Conservation (phyloP, 192 early-diverging fungal species). For the Glomus cerebriforme region DNA sequence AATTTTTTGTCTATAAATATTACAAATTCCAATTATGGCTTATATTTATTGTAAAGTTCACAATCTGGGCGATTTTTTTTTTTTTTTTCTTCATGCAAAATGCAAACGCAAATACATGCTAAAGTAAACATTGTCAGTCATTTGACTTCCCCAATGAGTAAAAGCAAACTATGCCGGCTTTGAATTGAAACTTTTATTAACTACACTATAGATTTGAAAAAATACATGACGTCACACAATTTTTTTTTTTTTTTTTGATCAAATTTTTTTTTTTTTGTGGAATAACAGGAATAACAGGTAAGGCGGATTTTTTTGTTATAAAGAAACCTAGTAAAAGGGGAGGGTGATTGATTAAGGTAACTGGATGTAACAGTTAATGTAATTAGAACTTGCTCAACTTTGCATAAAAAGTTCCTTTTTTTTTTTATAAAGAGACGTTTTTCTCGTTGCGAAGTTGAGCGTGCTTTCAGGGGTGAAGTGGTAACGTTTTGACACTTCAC, state of each 20-base stretch:
- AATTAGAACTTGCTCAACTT: neutral
- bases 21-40: neutral
- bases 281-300: neutral
- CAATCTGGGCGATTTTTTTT: neutral
- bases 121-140: neutral
- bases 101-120: neutral
- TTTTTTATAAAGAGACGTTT: neutral
- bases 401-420: slow-evolving; percentile 26
- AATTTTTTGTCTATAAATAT: neutral
- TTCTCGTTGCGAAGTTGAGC: slow-evolving; percentile 27
- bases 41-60: neutral
- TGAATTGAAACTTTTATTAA: too few relatives aligned
- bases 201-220: too few relatives aligned
- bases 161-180: neutral
- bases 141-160: neutral
- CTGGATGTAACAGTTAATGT: neutral
- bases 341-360: neutral
- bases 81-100: neutral
- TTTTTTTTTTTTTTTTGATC: neutral
- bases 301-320: too few relatives aligned
- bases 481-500: slow-evolving; percentile 30
- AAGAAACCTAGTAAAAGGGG: neutral
- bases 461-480: slow-evolving; percentile 29
- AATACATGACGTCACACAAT: neutral
- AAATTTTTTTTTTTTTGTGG: neutral